Evolutionary conservation across 495 filamentous ascomycete genomes (phyloP).

Genomic region (Margaritispora aquatica): DNA sequence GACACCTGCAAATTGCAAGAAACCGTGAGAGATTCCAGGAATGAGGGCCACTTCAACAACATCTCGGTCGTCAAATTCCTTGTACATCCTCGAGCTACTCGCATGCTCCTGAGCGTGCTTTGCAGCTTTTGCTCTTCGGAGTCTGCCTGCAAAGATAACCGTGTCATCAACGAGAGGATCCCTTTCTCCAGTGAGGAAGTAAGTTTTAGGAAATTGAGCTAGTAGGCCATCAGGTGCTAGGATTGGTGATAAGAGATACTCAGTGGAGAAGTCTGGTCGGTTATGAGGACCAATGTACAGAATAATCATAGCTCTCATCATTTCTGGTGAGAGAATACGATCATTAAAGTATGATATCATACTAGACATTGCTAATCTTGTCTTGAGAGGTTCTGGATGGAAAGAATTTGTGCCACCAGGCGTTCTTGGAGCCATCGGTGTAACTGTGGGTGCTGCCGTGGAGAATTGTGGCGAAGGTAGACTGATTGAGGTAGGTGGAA

Average conservation of each 20-base stretch:
- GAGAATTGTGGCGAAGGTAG: slow-evolving; percentile 17
- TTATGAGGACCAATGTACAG: slow-evolving; percentile 92
- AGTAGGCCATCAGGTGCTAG: slow-evolving; percentile 81
- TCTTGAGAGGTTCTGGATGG: slow-evolving; percentile 65
- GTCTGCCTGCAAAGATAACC: slow-evolving; percentile 83
- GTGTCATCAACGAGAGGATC: slow-evolving; percentile 97
- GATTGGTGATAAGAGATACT: slow-evolving; percentile 84
- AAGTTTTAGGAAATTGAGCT: slow-evolving; percentile 80
- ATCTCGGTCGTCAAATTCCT: slow-evolving; percentile 66
- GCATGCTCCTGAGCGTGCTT: slow-evolving; percentile 30
- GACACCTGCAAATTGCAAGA: slow-evolving; percentile 79
- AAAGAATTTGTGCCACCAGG: slow-evolving; percentile 29
- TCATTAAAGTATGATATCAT: slow-evolving; percentile 98
- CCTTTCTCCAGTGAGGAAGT: slow-evolving; percentile 89
- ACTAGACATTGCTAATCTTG: slow-evolving; percentile 83
- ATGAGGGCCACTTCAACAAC: slow-evolving; percentile 77
- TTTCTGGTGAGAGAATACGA: slow-evolving; percentile 88
- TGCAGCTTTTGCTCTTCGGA: slow-evolving; percentile 75
- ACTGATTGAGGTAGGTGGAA: neutral
- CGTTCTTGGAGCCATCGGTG: neutral
- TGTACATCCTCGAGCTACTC: slow-evolving; percentile 18
- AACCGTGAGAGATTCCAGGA: slow-evolving; percentile 86
- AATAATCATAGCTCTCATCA: slow-evolving; percentile 99
- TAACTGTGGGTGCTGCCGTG: slow-evolving; percentile 12
- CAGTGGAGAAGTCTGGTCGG: slow-evolving; percentile 85